Percentiles rank a stretch among this genome's conserved stretches.
These are phyloP conservation scores for Rhodotorula sp. DNA, from an alignment of 1,284 basidiomycete species.

Conservation along the genomic window DNA sequence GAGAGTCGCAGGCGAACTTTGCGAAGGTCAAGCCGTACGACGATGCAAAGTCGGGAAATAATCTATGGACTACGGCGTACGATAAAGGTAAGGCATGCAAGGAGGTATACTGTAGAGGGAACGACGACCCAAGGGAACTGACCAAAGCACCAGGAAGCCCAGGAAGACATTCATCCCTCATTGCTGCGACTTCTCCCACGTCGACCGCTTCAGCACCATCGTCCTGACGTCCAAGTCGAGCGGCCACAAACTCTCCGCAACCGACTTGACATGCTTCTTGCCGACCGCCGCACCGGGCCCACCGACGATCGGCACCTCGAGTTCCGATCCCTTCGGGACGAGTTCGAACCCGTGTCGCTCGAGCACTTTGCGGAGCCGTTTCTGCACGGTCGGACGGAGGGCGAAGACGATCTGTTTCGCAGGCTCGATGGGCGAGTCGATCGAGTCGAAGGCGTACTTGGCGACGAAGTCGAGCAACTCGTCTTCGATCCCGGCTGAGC, in stretches of 20 bases:
- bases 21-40: too few relatives aligned
- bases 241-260: constrained; percentile 29
- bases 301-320: constrained; percentile 16
- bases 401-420: constrained; percentile 26
- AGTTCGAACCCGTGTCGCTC: constrained; percentile 19
- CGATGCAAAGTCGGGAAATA: too few relatives aligned
- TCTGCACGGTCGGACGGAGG: constrained; percentile 24
- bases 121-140: too few relatives aligned
- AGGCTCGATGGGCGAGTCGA: neutral
- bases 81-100: too few relatives aligned
- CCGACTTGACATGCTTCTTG: neutral
- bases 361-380: neutral
- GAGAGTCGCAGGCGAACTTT: too few relatives aligned
- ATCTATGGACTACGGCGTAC: too few relatives aligned
- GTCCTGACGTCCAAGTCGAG: constrained; percentile 23
- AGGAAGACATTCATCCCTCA: neutral
- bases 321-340: constrained; percentile 16
- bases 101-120: too few relatives aligned
- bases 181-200: constrained; percentile 16
- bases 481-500: constrained; percentile 37
- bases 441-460: constrained; percentile 17
- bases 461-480: constrained; percentile 32
- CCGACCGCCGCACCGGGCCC: neutral
- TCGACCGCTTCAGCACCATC: constrained; percentile 17
- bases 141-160: neutral